phyloP scores from a whole-genome alignment of 768 basidiomycete genomes.

The Mycena haematopus region DNA sequence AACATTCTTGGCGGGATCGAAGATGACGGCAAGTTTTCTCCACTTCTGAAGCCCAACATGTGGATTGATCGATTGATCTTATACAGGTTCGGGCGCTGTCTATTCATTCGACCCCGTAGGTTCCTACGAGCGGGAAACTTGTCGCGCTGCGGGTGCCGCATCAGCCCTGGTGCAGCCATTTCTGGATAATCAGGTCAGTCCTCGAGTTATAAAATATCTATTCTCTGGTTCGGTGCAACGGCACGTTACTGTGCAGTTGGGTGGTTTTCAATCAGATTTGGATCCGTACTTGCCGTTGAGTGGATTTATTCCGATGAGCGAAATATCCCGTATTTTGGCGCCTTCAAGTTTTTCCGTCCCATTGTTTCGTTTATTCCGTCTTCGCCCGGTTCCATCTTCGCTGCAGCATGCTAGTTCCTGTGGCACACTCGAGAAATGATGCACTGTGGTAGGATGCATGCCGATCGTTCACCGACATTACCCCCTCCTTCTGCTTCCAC shows the following conservation, averaged over 20 bases:
- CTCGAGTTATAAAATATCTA: neutral
- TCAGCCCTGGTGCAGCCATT: conserved; percentile 94
- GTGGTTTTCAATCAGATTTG: neutral
- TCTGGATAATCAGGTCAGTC: conserved; percentile 90
- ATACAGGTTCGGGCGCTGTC: conserved; percentile 90
- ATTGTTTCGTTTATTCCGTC: neutral
- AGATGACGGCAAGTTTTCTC: conserved; percentile 79
- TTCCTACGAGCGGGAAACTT: conserved; percentile 95
- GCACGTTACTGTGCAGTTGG: conserved; percentile 1
- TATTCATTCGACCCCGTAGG: conserved; percentile 99
- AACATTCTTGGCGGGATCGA: conserved; percentile 96
- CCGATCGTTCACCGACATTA: conserved; percentile 24
- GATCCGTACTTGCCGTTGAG: neutral
- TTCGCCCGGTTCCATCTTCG: neutral
- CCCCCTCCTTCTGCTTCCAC: neutral
- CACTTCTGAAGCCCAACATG: neutral
- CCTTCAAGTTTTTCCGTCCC: neutral
- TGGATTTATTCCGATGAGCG: neutral
- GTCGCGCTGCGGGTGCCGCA: conserved; percentile 94
- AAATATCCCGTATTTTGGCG: neutral
- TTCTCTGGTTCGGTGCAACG: conserved; percentile 1
- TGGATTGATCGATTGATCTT: conserved; percentile 14
- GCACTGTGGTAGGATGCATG: neutral
- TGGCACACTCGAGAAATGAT: neutral
- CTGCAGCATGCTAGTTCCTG: conserved; percentile 3